A percentile compares a stretch with the other conserved stretches of the same genome.
Evolutionary conservation across 176 grass and related monocot genomes (phyloP).

Genomic region (Hordeum vulgare): MorexV3_pseudomolecules_assembly NC_058518.1:490774261-490774760

Average conservation of each 20-base stretch:
- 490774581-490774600: too few species aligned
- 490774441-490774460: neutral
- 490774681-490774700: neutral
- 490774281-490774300: neutral
- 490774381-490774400: neutral
- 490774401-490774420: slow-evolving; percentile 1
- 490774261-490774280: neutral
- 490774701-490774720: neutral
- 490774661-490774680: neutral
- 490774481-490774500: too few species aligned
- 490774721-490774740: neutral
- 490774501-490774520: neutral
- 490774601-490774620: too few species aligned
- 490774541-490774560: too few species aligned
- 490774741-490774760: neutral
- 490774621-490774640: too few species aligned
- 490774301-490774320: neutral
- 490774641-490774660: neutral
- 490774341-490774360: neutral
- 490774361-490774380: neutral
- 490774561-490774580: too few species aligned
- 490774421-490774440: neutral
- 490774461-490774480: neutral
- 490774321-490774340: neutral
- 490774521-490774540: too few species aligned